These are phyloP conservation scores for Brassica juncea DNA, from an alignment of 345 rosid species.

Conservation along the genomic window DNA sequence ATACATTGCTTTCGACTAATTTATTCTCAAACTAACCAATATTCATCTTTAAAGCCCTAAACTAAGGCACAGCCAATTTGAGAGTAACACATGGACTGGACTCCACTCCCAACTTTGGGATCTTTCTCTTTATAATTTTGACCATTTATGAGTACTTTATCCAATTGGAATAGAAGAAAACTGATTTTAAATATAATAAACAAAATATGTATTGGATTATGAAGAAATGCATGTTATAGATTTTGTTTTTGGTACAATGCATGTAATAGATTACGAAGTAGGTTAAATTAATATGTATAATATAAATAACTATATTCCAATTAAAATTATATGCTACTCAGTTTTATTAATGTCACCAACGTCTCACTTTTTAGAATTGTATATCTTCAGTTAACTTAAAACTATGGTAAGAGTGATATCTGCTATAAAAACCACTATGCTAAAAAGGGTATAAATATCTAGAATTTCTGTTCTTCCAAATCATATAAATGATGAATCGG, in stretches of 20 bases:
- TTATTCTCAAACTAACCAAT: background rate
- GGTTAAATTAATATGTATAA: background rate
- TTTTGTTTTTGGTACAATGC: no score
- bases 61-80: constrained; percentile 16
- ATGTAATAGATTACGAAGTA: no score
- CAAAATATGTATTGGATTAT: background rate
- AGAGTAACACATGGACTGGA: constrained; percentile 35
- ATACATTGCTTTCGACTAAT: constrained; percentile 8
- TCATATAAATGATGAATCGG: constrained; percentile 30
- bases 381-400: no score
- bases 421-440: no score
- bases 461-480: constrained; percentile 13
- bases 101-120: constrained; percentile 24
- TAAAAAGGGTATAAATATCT: no score
- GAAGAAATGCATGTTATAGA: no score
- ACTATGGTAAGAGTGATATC: no score
- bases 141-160: constrained; percentile 15
- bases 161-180: background rate
- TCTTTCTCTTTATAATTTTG: constrained; percentile 1
- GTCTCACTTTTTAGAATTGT: no score
- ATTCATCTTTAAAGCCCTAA: constrained; percentile 17
- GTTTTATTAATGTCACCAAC: no score
- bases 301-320: no score
- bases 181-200: background rate
- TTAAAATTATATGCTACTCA: no score